Conservation (phyloP, 2,329 filamentous ascomycete species). For the Neoascochyta sp. region DNA sequence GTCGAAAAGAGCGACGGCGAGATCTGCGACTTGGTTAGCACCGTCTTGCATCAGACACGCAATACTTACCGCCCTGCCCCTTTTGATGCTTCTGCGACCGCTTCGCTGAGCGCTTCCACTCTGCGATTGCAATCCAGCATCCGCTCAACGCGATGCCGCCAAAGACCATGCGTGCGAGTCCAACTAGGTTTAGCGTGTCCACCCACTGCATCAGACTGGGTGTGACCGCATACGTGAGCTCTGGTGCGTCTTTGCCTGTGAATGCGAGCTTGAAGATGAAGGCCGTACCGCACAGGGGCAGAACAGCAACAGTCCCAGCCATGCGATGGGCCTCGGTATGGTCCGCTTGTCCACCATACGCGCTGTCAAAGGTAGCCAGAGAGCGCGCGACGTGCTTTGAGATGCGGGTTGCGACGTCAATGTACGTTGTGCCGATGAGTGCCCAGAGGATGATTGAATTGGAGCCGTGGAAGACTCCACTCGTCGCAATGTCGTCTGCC, state of each 20-base stretch:
- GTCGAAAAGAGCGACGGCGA: slow-evolving; percentile 53
- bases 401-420: slow-evolving; percentile 52
- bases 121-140: slow-evolving; percentile 26
- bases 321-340: slow-evolving; percentile 29
- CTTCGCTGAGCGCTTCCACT: slow-evolving; percentile 21
- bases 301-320: slow-evolving; percentile 26
- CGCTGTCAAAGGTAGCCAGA: slow-evolving; percentile 20
- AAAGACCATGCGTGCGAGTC: slow-evolving; percentile 37
- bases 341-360: slow-evolving; percentile 12
- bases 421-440: slow-evolving; percentile 67
- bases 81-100: slow-evolving; percentile 10
- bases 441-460: slow-evolving; percentile 63
- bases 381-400: slow-evolving; percentile 31
- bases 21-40: slow-evolving; percentile 32
- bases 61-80: slow-evolving; percentile 26
- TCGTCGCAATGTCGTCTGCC: slow-evolving; percentile 78
- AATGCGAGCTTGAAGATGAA: slow-evolving; percentile 88
- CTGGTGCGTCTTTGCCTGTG: slow-evolving; percentile 81
- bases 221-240: slow-evolving; percentile 54
- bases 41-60: too few relatives aligned
- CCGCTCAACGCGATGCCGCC: slow-evolving; percentile 31
- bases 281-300: slow-evolving; percentile 53
- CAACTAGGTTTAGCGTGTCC: slow-evolving; percentile 32
- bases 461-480: slow-evolving; percentile 51
- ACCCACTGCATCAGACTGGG: slow-evolving; percentile 48